These are phyloP conservation scores for Blastomyces parvus DNA, from an alignment of 2,329 filamentous ascomycete genomes.

Conservation along the genomic window DNA sequence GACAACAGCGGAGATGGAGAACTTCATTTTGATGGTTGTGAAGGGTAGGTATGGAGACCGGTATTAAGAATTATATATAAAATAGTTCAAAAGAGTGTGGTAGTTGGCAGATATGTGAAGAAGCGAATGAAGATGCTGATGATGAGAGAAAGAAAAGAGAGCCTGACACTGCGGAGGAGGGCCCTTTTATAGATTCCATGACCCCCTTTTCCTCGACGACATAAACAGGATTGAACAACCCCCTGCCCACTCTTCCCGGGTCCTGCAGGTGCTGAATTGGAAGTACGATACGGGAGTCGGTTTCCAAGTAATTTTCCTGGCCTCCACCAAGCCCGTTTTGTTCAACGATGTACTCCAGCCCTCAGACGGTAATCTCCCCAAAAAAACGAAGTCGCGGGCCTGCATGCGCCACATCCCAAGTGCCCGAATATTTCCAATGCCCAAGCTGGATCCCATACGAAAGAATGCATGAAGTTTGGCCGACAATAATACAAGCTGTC, in stretches of 20 bases:
- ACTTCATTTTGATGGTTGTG: constrained; percentile 18
- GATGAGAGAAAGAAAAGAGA: constrained; percentile 8
- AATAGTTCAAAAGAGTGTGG: constrained; percentile 8
- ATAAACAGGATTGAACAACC: background rate
- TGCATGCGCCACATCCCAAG: constrained; percentile 3
- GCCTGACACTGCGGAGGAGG: background rate
- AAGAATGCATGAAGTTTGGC: background rate
- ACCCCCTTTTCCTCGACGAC: background rate
- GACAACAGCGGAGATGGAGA: constrained; percentile 30
- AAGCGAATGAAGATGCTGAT: constrained; percentile 11
- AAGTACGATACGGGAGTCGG: background rate
- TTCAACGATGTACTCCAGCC: background rate
- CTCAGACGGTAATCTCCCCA: background rate
- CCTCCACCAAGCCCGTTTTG: background rate
- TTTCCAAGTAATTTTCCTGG: constrained; percentile 3
- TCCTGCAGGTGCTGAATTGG: constrained; percentile 1
- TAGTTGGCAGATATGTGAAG: constrained; percentile 2
- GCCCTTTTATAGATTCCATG: constrained; percentile 14
- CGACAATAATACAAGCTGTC: background rate
- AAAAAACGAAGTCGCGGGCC: background rate
- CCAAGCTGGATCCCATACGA: background rate
- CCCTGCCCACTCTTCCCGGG: background rate
- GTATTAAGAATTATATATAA: constrained; percentile 14
- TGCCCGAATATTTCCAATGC: background rate
- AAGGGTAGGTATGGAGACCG: constrained; percentile 8